Evolutionary conservation across 1,284 basidiomycete species (phyloP), one percentile per base, ranked within the genome.

Genomic region (Cutaneotrichosporon sp.): DNA sequence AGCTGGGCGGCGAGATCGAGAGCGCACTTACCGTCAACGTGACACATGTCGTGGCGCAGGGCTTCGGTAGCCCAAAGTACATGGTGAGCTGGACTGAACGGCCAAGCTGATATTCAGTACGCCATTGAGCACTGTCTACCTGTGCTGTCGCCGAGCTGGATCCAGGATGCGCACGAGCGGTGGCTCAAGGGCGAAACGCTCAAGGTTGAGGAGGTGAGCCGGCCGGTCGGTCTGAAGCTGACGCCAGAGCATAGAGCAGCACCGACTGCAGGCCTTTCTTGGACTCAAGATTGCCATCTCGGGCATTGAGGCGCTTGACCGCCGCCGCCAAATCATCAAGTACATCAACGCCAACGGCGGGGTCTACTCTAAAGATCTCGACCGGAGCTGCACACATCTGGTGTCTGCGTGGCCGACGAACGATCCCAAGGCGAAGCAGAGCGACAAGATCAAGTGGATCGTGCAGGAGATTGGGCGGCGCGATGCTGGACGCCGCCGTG

Each of bases 381-480:
- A 74, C 48, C 57, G 68, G 9, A 48, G 52, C 7, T 74, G 71
- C 51, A 74, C 72, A 19, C 74, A 75, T 51, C 59, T 75, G 22
- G 54, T 75, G 16, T 63, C 66, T 11, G 64, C 68, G 20, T 62
- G 61, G 48, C 62, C 65, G 11, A 64, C 70, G 4, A 60, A 53
- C 14, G 65, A 69, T 19, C 50, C 59, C 5, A 62, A 64, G 41
- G 39, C 57, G 12, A 62, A 63, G 39, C 49, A 57, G 16, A 69
- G 66, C 7, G 67, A 69, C 27, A 75, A 75, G 50, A 60, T 75
- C 33, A 68, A 68, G 62, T 71, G 68, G 69, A 67, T 67, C 10
- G 33, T 71, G 22, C 60, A 62, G 43, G 62, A 69, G 54, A 60
- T 65, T 22, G 54, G 57, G 14, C 50, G 64, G 14, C 59, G 64